Evolutionary conservation across 768 basidiomycete species (phyloP), one percentile per base, ranked within the genome.

Genomic region (Boletellus sp.): DNA sequence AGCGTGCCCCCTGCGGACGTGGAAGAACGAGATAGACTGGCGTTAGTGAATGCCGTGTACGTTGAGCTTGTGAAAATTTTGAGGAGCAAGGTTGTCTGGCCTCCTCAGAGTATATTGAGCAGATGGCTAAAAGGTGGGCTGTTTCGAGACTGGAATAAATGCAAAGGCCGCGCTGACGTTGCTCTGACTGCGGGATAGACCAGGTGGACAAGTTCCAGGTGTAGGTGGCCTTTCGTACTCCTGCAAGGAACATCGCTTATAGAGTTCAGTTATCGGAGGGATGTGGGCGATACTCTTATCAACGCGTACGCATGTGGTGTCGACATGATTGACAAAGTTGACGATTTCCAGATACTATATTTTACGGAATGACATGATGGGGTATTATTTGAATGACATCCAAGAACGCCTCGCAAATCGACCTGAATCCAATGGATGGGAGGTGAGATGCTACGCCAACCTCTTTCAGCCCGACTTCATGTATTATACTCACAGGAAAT

Each of bases 281-380:
- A 93, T 51, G 82, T 91, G 22, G 91, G 90, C 0, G 91, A 94
- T 68, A 90, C 88, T 1, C 74, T 94, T 13, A 85, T 93, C 52
- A 94, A 93, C 57, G 89, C 90, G 87, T 92, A 69, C 47, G 85
- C 74, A 17, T 17, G 16, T 3, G 36, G 6, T 42, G 28, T 42
- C 11, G 31, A 10, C 13, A 9, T 20, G 2, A 28, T 34, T 37
- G 50, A 28, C 39, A 34, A 7, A 22, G 32, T 50, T 68, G 43
- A 57, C 46, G 23, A 22, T 23, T 38, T 6, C n/a, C 59, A 90
- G 87, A 20, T 95, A 86, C 59, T 96, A 95, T 63, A 80, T 95
- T 28, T 74, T 96, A 3, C 82, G 92, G 35, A 82, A 89, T 45
- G 84, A 91, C 44, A 87, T 95, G 82, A 75, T 95, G 28, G 76